Base-by-base conservation (phyloP, 78 protist species). In the Dictyostelium capitatum region DNA sequence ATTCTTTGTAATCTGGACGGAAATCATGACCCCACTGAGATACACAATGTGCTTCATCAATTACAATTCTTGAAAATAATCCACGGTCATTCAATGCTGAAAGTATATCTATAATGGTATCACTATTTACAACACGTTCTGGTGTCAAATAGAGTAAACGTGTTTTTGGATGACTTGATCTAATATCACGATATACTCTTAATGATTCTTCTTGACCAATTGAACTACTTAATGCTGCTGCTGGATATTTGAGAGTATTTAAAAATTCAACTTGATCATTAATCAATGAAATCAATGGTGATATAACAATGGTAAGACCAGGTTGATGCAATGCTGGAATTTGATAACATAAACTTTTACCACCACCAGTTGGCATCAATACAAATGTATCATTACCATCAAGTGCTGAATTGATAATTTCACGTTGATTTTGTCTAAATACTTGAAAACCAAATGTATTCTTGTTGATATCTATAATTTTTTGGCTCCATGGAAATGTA, bases 291-390 rank as follows among this genome's bases (percentile, higher is more conserved):
- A 99, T 50, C 62, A 99, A 98, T 46, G 99, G 99, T 10, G 99
- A 98, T 10, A 87, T 32, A 5, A 87, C 43, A 37, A 87, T 77
- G 23, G 93, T 87, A 6, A 87, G 47, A 25, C 93, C 93, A 10
- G 57, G 47, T 17, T 53, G 78, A 32, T 14, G 28, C 0, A 77
- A 14, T 20, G 84, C 93, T 10, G 93, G 93, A 2, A 87, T 77
- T 64, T 87, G 93, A 82, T 96, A 99, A 89, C 98, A 94, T 6
- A 99, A 97, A 19, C 95, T 72, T 95, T 99, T 99, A 50, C 99
- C 99, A 6, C 99, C 99, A 25, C 99, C 99, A 11, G 99, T 99
- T 50, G 99, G 99, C 98, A 99, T 95, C 62, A 98, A 70, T 30
- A 99, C 98, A 59, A 99, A 97, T 32, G 69, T 64, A 69, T 99